These are phyloP conservation scores for Pleurotus tuoliensis DNA, from an alignment of 768 basidiomycete species.

Conservation along the genomic window DNA sequence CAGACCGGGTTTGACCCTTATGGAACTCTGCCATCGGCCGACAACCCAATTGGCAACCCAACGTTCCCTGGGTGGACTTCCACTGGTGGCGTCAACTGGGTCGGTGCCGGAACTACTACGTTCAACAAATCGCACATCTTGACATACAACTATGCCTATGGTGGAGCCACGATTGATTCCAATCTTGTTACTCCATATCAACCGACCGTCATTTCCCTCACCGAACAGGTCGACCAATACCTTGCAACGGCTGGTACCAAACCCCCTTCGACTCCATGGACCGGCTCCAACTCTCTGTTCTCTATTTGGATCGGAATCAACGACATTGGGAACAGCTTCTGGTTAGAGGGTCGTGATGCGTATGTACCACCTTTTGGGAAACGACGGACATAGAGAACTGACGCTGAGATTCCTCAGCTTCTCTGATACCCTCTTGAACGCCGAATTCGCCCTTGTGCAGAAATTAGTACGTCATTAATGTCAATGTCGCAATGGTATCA, in stretches of 20 bases:
- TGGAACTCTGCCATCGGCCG: conserved; percentile 34
- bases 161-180: conserved; percentile 62
- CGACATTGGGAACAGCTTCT: conserved; percentile 58
- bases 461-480: conserved; percentile 30
- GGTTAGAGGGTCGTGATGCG: conserved; percentile 44
- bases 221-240: conserved; percentile 65
- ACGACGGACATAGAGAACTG: neutral
- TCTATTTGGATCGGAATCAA: conserved; percentile 72
- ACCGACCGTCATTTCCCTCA: conserved; percentile 48
- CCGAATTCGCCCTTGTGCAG: conserved; percentile 47
- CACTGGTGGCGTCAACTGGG: conserved; percentile 57
- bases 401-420: conserved; percentile 29
- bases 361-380: conserved; percentile 21
- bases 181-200: conserved; percentile 50
- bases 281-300: conserved; percentile 53
- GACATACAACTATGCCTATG: conserved; percentile 65
- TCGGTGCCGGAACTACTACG: conserved; percentile 47
- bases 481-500: conserved; percentile 11
- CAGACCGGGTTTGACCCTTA: conserved; percentile 47
- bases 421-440: conserved; percentile 42
- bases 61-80: conserved; percentile 50
- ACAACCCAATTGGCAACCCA: conserved; percentile 53
- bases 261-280: conserved; percentile 53
- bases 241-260: conserved; percentile 40
- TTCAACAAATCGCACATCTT: conserved; percentile 52